phyloP scores from a whole-genome alignment of 768 basidiomycete genomes.

The Hygrocybe coccinea region DNA sequence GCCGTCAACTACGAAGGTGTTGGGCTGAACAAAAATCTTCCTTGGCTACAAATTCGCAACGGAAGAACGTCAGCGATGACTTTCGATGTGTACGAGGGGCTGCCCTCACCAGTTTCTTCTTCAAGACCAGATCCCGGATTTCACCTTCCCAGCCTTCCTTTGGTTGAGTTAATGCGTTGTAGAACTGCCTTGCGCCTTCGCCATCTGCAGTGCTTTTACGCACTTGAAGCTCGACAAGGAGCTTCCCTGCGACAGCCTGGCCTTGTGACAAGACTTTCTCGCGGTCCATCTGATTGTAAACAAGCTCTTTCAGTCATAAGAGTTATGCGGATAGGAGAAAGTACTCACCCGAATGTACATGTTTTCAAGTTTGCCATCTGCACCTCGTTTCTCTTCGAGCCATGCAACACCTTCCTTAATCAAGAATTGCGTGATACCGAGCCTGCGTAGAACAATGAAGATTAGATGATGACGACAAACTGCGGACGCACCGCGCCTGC shows the following conservation, averaged over 20 bases:
- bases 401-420: slow-evolving; percentile 64
- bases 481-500: slow-evolving; percentile 9
- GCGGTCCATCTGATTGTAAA: slow-evolving; percentile 58
- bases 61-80: neutral
- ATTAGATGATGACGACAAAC: neutral
- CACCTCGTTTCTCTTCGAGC: slow-evolving; percentile 62
- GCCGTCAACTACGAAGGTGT: slow-evolving; percentile 60
- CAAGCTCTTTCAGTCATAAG: neutral
- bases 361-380: slow-evolving; percentile 57
- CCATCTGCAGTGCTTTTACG: slow-evolving; percentile 84
- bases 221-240: slow-evolving; percentile 77
- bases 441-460: slow-evolving; percentile 32
- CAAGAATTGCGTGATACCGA: slow-evolving; percentile 80
- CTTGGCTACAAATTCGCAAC: slow-evolving; percentile 50
- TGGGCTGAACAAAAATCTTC: slow-evolving; percentile 82
- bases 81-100: neutral
- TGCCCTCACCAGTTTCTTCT: slow-evolving; percentile 66
- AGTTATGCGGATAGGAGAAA: neutral
- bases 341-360: slow-evolving; percentile 59
- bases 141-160: slow-evolving; percentile 66
- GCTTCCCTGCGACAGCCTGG: slow-evolving; percentile 60
- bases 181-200: slow-evolving; percentile 71
- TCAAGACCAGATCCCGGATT: slow-evolving; percentile 70
- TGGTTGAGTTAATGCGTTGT: slow-evolving; percentile 74
- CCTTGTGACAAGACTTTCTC: slow-evolving; percentile 61